Percentiles rank a stretch among this genome's conserved stretches.
phyloP scores from a whole-genome alignment of 805 yeast species.

The Nakazawaea wickerhamii region DNA sequence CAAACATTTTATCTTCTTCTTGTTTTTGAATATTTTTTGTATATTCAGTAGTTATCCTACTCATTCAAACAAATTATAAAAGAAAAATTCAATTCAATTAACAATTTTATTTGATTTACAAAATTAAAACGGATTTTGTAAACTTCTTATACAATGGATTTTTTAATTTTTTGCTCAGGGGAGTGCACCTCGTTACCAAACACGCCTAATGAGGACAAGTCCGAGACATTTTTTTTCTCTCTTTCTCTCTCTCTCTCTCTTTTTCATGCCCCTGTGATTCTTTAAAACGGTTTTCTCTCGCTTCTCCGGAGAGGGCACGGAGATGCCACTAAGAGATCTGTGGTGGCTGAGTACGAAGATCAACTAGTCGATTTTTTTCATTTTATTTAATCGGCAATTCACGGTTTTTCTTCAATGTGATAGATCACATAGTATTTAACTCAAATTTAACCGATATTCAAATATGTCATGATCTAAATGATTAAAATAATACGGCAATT shows the following conservation, averaged over 20 bases:
- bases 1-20: slow-evolving; percentile 3
- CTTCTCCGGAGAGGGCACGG: no score
- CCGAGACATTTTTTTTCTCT: background rate
- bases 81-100: background rate
- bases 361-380: no score
- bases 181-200: background rate
- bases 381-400: no score
- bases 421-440: no score
- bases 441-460: no score
- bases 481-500: no score
- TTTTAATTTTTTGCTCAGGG: background rate
- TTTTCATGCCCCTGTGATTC: no score
- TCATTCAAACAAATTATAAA: background rate
- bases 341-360: no score
- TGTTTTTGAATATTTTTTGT: background rate
- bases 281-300: no score
- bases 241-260: background rate
- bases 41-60: background rate
- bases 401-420: no score
- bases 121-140: background rate
- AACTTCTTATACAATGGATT: background rate
- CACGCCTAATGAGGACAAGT: background rate
- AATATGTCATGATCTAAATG: no score
- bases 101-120: background rate
- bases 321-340: no score